Base-by-base conservation (phyloP, 2,329 filamentous ascomycete genomes). In the Calcarisporium arbuscula region DNA sequence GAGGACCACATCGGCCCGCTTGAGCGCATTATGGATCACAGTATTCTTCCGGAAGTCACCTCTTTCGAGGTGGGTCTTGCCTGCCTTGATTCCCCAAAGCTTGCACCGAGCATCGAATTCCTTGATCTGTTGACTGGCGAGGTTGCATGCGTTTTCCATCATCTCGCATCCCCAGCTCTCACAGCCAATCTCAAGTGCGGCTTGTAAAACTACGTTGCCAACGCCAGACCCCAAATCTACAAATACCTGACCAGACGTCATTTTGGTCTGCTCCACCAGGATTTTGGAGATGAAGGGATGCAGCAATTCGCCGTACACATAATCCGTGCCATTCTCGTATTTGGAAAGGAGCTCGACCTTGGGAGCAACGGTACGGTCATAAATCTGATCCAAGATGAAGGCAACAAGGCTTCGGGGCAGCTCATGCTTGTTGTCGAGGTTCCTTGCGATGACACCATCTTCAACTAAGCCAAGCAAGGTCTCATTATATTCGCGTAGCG, bases 141-240 rank as follows among this genome's bases (percentile, higher is more conserved):
- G 74, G 36, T 81, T 79, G 64, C 83, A 89, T 3, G 89, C 86
- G 41, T 92, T 94, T 38, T 82, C 74, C 87, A 95, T 94, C 72
- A 94, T 86, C 60, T 98, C 92, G 51, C 90, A 95, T 19, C 92
- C 92, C 82, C 88, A 95, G 58, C 84, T 90, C 55, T 95, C 87
- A 57, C 88, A 95, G 14, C 92, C 92, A 34, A 90, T 80, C 58
- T 98, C 86, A 15, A 98, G 73, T 1, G 92, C 92, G 3, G 90
- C 88, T 58, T 98, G 92, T 32, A 98, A 67, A 18, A 92, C 88
- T 4, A 96, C 90, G 54, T 96, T 98, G 30, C 90, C 92, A 12
- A 96, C 92, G 19, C 92, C 92, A 3, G 90, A 96, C 31, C 92
- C 92, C 11, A 98, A 72, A 54, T 98, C 92, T 40, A 98, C 81